Conservation (phyloP, 192 early-diverging fungal species). For the Pecoramyces ruminantium region DNA sequence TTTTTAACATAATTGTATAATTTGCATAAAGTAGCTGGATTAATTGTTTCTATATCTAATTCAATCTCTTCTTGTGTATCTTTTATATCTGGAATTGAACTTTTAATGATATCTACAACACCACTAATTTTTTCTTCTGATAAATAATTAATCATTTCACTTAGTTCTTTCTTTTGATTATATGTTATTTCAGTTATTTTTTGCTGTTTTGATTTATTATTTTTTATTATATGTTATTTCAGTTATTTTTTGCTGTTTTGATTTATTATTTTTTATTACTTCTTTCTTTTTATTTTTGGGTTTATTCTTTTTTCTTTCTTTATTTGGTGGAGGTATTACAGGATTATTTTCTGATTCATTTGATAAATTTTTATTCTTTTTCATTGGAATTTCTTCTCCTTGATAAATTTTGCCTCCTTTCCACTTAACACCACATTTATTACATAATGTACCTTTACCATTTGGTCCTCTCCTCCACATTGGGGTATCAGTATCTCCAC, state of each 20-base stretch:
- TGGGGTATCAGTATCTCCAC: background rate
- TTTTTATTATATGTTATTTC: constrained; percentile 9
- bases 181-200: constrained; percentile 8
- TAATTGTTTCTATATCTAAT: constrained; percentile 16
- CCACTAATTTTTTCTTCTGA: constrained; percentile 5
- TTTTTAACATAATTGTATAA: background rate
- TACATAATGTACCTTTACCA: background rate
- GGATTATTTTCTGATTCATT: too few species aligned
- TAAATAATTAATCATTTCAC: constrained; percentile 8
- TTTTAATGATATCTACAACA: constrained; percentile 13
- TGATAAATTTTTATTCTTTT: background rate
- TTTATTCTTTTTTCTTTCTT: background rate
- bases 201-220: background rate
- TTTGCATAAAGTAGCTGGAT: background rate
- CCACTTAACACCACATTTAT: background rate
- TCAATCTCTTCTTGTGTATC: constrained; percentile 16
- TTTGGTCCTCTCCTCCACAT: background rate
- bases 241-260: background rate
- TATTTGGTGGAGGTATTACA: background rate
- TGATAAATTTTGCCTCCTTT: background rate
- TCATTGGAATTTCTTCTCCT: background rate
- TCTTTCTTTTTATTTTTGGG: background rate
- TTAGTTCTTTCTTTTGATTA: constrained; percentile 12
- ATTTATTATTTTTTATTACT: background rate
- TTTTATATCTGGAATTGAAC: constrained; percentile 9